A percentile compares a stretch with the other conserved stretches of the same genome.
These are phyloP conservation scores for Grifola frondosa DNA, from an alignment of 1,284 basidiomycete species.

Conservation along the genomic window DNA sequence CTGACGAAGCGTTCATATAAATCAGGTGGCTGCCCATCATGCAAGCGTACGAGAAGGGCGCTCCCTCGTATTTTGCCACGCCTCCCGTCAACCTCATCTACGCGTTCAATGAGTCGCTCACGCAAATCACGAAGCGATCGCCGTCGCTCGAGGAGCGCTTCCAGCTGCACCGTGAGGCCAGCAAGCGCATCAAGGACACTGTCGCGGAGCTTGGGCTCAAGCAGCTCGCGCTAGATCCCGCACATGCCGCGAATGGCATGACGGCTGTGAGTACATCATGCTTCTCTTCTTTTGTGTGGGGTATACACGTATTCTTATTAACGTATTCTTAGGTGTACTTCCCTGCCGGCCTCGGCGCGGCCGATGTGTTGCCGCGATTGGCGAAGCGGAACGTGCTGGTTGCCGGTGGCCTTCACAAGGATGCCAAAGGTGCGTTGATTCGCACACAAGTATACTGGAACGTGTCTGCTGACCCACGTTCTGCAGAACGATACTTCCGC, in stretches of 20 bases:
- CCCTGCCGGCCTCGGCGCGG: slow-evolving; percentile 72
- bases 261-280: slow-evolving; percentile 76
- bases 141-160: slow-evolving; percentile 82
- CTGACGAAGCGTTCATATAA: background rate
- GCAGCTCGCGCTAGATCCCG: slow-evolving; percentile 62
- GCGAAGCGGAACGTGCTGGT: slow-evolving; percentile 74
- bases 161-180: slow-evolving; percentile 72
- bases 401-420: slow-evolving; percentile 88
- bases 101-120: slow-evolving; percentile 82
- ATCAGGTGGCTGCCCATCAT: slow-evolving; percentile 89
- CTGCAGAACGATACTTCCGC: slow-evolving; percentile 75
- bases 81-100: slow-evolving; percentile 94
- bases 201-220: slow-evolving; percentile 73
- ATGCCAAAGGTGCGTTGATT: slow-evolving; percentile 72
- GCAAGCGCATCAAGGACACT: slow-evolving; percentile 72
- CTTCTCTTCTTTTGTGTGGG: too few relatives aligned
- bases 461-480: slow-evolving; percentile 10
- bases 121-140: slow-evolving; percentile 60
- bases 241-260: slow-evolving; percentile 89
- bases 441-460: background rate
- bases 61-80: slow-evolving; percentile 89
- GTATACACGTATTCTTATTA: too few relatives aligned
- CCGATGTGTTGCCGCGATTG: slow-evolving; percentile 75
- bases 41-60: slow-evolving; percentile 81
- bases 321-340: slow-evolving; percentile 67